phyloP scores from a whole-genome alignment of 768 basidiomycete species.

The Austroboletus eburneus region DNA sequence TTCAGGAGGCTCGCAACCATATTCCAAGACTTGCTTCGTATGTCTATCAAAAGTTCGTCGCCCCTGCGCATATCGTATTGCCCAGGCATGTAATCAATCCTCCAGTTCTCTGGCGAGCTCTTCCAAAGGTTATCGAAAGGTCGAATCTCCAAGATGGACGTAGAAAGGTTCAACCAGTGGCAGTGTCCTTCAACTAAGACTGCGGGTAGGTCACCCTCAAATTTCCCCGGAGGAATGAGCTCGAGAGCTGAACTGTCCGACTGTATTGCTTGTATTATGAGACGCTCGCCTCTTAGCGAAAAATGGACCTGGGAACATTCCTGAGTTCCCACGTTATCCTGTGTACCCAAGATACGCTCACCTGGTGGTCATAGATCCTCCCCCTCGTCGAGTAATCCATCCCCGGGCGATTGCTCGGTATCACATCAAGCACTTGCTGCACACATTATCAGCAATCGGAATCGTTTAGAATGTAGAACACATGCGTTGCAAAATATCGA shows the following conservation, averaged over 20 bases:
- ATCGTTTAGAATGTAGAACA: not conserved
- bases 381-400: constrained; percentile 23
- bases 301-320: constrained; percentile 12
- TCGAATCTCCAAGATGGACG: not conserved
- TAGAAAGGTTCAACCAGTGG: not conserved
- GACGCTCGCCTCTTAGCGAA: constrained; percentile 2
- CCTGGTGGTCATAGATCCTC: constrained; percentile 16
- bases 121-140: not conserved
- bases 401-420: constrained; percentile 18
- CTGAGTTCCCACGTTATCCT: not conserved
- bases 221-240: not conserved
- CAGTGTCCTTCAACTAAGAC: not conserved
- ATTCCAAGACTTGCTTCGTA: not conserved
- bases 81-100: not conserved
- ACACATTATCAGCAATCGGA: not conserved
- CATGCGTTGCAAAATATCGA: not conserved
- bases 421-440: constrained; percentile 13
- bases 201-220: not conserved
- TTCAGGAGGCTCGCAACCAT: not conserved
- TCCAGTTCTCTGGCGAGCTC: not conserved
- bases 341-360: not conserved
- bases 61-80: not conserved
- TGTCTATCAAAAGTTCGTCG: not conserved
- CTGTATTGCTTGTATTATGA: constrained; percentile 13
- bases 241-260: not conserved